Percentiles rank a stretch among this genome's conserved stretches.
These are phyloP conservation scores for Beta lomatogona DNA, from an alignment of 179 eudicot genomes.

Conservation along the genomic window DNA sequence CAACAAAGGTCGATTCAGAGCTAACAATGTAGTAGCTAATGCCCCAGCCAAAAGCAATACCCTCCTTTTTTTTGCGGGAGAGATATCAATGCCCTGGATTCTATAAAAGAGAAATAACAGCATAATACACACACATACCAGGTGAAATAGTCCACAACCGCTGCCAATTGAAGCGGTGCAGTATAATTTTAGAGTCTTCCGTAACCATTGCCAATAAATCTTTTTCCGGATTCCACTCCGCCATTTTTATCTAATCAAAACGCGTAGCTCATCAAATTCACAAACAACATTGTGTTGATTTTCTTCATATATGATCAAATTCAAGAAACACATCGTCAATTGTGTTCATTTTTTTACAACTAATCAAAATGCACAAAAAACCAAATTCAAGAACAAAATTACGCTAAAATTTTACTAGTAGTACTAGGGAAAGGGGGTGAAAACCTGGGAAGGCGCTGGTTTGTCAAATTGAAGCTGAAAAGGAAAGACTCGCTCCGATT, in stretches of 20 bases:
- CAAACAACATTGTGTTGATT: too few species aligned
- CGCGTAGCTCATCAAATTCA: background rate
- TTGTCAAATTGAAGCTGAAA: conserved; percentile 98
- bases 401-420: background rate
- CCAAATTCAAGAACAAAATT: background rate
- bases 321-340: background rate
- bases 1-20: background rate
- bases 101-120: background rate
- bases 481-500: conserved; percentile 57
- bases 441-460: conserved; percentile 84
- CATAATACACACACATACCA: conserved; percentile 40
- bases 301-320: background rate
- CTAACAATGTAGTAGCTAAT: conserved; percentile 1
- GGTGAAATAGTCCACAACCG: conserved; percentile 89
- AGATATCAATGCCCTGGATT: background rate
- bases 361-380: background rate
- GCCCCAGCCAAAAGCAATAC: background rate
- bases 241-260: conserved; percentile 59
- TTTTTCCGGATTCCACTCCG: conserved; percentile 99
- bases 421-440: background rate
- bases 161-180: conserved; percentile 99
- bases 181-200: conserved; percentile 81
- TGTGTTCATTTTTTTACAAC: background rate
- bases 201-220: conserved; percentile 98
- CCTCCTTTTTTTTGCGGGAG: background rate